Evolutionary conservation across 768 basidiomycete species (phyloP).

Genomic region (Pluteus cervinus): DNA sequence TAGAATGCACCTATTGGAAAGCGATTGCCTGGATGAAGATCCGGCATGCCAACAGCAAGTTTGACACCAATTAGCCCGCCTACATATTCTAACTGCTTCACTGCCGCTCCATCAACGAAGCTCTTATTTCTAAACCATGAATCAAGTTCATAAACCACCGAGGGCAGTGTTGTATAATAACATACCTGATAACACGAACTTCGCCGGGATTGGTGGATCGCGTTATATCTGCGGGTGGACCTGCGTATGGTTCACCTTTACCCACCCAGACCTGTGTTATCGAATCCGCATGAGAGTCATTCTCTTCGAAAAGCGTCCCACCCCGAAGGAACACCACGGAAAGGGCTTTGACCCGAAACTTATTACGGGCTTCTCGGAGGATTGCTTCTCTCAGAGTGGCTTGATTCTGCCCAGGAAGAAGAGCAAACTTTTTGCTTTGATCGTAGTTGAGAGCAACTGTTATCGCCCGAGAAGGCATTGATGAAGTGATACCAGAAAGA

Average conservation of each 20-base stretch:
- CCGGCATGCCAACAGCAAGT: conserved; percentile 30
- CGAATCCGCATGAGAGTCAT: conserved; percentile 14
- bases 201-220: conserved; percentile 12
- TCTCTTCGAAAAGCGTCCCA: conserved; percentile 17
- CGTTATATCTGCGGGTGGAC: conserved; percentile 16
- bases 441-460: conserved; percentile 30
- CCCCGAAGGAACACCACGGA: conserved; percentile 23
- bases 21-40: conserved; percentile 31
- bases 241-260: conserved; percentile 28
- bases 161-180: neutral
- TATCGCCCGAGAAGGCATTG: conserved; percentile 23
- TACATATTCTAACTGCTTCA: conserved; percentile 25
- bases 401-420: conserved; percentile 12
- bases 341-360: conserved; percentile 27
- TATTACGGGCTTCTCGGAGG: conserved; percentile 29
- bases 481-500: no score
- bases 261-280: conserved; percentile 22
- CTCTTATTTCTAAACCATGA: conserved; percentile 16
- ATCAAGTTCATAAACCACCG: conserved; percentile 1
- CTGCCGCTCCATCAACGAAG: conserved; percentile 24
- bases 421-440: conserved; percentile 23
- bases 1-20: conserved; percentile 22
- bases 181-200: conserved; percentile 21
- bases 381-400: conserved; percentile 15
- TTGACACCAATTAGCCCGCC: conserved; percentile 21